A percentile compares a stretch with the other conserved stretches of the same genome.
phyloP scores from a whole-genome alignment of 2,329 filamentous ascomycete species.

The Alternaria consortialis region DNA sequence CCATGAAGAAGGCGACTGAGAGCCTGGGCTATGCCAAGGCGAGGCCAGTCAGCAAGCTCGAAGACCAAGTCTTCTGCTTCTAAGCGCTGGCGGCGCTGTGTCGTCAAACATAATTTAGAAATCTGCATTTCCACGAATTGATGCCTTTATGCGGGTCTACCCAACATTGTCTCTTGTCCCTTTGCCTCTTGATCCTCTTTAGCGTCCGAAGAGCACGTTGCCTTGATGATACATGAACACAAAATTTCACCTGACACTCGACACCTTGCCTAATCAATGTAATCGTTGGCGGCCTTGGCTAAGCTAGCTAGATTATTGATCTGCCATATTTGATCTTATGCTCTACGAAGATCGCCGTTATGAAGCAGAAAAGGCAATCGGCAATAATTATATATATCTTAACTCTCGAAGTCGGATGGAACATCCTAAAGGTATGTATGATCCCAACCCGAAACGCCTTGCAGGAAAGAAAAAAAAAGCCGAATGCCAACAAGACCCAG shows the following conservation, averaged over 20 bases:
- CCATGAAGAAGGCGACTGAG: conserved; percentile 95
- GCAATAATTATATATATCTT: background rate
- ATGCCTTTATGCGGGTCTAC: background rate
- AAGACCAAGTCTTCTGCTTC: conserved; percentile 98
- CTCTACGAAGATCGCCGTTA: background rate
- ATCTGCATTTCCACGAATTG: background rate
- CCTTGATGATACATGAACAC: background rate
- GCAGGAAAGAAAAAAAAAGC: background rate
- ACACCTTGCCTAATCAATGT: background rate
- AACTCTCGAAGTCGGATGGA: background rate
- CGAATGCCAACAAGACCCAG: background rate
- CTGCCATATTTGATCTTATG: background rate
- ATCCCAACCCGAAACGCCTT: background rate
- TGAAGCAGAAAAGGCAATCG: background rate
- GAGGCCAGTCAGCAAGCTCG: conserved; percentile 93
- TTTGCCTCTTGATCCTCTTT: background rate
- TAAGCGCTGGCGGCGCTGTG: conserved; percentile 52
- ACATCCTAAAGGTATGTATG: background rate
- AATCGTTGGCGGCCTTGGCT: background rate
- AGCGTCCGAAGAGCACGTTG: background rate
- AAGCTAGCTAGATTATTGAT: background rate
- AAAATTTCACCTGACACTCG: background rate
- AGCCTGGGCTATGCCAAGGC: conserved; percentile 91
- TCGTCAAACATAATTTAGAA: background rate
- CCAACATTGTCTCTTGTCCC: background rate